Base-by-base conservation (phyloP, 495 filamentous ascomycete genomes). In the Penicillium alfredii region DNA sequence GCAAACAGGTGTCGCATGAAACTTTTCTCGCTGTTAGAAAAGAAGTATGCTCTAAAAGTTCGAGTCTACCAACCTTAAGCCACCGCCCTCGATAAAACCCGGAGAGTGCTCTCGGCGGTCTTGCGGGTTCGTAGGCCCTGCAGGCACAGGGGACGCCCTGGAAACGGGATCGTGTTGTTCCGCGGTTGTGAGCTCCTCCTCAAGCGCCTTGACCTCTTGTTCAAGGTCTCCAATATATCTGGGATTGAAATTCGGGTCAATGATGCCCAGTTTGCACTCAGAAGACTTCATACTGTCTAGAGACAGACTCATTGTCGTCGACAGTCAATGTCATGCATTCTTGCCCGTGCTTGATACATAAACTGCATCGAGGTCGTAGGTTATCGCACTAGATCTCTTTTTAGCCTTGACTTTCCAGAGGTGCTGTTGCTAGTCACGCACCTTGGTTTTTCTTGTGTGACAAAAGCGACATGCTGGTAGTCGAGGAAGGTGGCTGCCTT, bases 381-480 rank as follows among this genome's bases (percentile, higher is more conserved):
- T 53, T 53, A 39, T 59, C 55, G 27, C 55, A 59, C 48, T 54
- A 31, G 6, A 6, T 38, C 4, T 28, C 16, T 7, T 3, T 27
- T 33, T 30, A 26, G 28, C 21, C 17, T 25, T 4, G 11, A 26
- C n/a, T 16, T 1, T 14, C 4, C 0, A 22, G 10, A 6, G 9
- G 25, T 31, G 6, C n/a, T 4, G 6, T 5, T 35, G 8, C 8
- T 8, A 21, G 30, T 4, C 2, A 30, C 28, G 8, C 17, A 58
- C 54, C 50, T 53, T 59, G 24, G 39, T 33, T 41, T 58, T 59
- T 30, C 46, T 45, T 18, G 48, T 34, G 26, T 59, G 48, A 29
- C 55, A 59, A 9, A 44, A 48, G 14, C 46, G 55, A 38, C 55
- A 59, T 2, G 55, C 55, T 15, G 55, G 51, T 15, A 59, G 46